Evolutionary conservation across 805 yeast genomes (phyloP), one percentile per base, ranked within the genome.

Genomic region (Metschnikowia kunwiensis): DNA sequence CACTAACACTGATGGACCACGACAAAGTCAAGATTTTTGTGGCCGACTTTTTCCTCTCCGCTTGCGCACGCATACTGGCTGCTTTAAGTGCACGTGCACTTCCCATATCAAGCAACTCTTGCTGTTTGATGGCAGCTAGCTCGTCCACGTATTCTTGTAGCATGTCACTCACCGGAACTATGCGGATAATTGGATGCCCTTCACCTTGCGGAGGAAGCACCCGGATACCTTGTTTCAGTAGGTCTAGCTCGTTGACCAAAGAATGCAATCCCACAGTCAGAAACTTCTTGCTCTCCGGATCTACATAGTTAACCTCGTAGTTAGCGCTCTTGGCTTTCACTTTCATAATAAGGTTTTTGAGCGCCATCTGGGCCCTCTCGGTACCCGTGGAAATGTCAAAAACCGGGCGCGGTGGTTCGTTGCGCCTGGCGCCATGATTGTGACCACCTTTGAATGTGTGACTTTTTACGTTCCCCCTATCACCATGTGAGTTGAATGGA

Each of bases 1-100:
- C 84, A 27, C 70, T 68, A 22, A 60, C 54, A n/a, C 72, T 69
- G 14, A 78, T 78, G 30, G 72, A 69, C 83, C 83, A 78, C 8
- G 78, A 68, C 3, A 78, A 53, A 27, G 70, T 69, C 22, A 78
- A 57, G 21, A 68, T 57, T 45, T 78, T 78, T n/a, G 65, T 43
- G 21, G 66, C 64, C 0, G 64, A 55, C 37, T 61, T 63, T 45
- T 65, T 68, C 53, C 54, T 57, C 30, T 63, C 68, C 1, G 59
- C 57, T 28, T 53, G 58, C 14, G 55, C 53, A 21, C 65, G 47
- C 36, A 47, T 60, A 13, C 47, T 49, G 11, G 55, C 44, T 0
- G 58, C 61, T 27, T 49, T 55, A 32, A 46, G 48, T 5, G 67
- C 66, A 8, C 59, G 53, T 1, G 44, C 36, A 28, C 68, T 63